These are phyloP conservation scores for Penicillium herquei DNA, from an alignment of 495 filamentous ascomycete genomes.

Conservation along the genomic window DNA sequence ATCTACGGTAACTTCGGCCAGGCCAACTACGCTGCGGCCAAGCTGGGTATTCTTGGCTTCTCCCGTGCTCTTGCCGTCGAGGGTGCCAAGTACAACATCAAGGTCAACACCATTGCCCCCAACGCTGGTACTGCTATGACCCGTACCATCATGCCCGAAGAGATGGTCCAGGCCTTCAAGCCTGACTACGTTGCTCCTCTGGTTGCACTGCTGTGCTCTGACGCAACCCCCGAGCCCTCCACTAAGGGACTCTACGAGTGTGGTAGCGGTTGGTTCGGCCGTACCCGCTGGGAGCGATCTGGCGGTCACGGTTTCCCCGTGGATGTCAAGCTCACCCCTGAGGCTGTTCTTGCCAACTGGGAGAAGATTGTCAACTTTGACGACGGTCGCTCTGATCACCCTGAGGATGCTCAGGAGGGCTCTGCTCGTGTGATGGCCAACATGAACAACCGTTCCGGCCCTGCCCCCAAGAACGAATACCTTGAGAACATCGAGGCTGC, in stretches of 20 bases:
- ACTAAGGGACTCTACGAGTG: constrained; percentile 95
- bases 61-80: constrained; percentile 90
- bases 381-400: constrained; percentile 86
- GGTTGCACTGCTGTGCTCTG: constrained; percentile 83
- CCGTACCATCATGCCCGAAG: constrained; percentile 89
- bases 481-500: constrained; percentile 75
- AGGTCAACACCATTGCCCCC: constrained; percentile 96
- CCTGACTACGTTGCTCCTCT: constrained; percentile 96
- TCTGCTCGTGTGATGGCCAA: constrained; percentile 89
- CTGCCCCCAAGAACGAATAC: constrained; percentile 45
- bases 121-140: constrained; percentile 98
- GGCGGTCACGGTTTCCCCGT: constrained; percentile 92
- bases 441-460: constrained; percentile 66
- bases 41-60: constrained; percentile 93
- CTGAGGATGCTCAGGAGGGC: constrained; percentile 72
- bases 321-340: constrained; percentile 81
- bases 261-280: constrained; percentile 89
- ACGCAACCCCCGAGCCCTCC: constrained; percentile 77
- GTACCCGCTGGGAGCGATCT: constrained; percentile 91
- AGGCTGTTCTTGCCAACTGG: constrained; percentile 79
- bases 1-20: constrained; percentile 99
- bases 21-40: constrained; percentile 95
- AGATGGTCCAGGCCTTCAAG: constrained; percentile 99
- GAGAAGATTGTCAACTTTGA: constrained; percentile 81
- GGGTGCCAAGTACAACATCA: constrained; percentile 97